phyloP scores from a whole-genome alignment of 2,329 filamentous ascomycete species.

The Cercospora zeina region DNA sequence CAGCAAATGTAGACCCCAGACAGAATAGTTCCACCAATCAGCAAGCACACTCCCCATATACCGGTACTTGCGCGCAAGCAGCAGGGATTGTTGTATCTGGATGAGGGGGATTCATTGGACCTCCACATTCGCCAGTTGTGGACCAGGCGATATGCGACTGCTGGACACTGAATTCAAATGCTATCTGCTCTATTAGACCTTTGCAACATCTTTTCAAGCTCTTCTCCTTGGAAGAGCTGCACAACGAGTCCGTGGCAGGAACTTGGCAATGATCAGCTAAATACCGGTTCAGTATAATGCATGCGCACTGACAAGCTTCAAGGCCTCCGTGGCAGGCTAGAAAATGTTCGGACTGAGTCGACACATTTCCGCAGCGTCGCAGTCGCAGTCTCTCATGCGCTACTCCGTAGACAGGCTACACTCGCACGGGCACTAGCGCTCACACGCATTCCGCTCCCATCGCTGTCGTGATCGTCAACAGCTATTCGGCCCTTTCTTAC shows the following conservation, averaged over 20 bases:
- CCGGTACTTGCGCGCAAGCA: background rate
- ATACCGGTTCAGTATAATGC: background rate
- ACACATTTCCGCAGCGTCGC: background rate
- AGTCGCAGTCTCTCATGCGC: background rate
- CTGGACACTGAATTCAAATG: background rate
- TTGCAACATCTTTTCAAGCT: background rate
- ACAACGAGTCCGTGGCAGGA: background rate
- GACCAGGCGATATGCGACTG: background rate
- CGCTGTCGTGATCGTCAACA: background rate
- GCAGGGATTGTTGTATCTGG: background rate
- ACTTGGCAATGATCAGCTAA: background rate
- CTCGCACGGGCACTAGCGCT: slow-evolving; percentile 6
- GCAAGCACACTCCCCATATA: background rate
- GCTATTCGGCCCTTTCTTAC: background rate
- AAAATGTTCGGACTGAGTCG: no score
- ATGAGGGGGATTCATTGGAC: background rate
- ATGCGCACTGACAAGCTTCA: background rate
- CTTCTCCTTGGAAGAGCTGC: background rate
- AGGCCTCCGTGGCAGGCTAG: background rate
- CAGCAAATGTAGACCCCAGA: background rate
- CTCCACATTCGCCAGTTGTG: slow-evolving; percentile 1
- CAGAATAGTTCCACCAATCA: slow-evolving; percentile 1
- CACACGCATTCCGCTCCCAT: background rate
- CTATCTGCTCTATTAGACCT: background rate
- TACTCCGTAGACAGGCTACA: background rate